Evolutionary conservation across 331 rosid species (phyloP).

Genomic region (Spiraea crenata): DNA sequence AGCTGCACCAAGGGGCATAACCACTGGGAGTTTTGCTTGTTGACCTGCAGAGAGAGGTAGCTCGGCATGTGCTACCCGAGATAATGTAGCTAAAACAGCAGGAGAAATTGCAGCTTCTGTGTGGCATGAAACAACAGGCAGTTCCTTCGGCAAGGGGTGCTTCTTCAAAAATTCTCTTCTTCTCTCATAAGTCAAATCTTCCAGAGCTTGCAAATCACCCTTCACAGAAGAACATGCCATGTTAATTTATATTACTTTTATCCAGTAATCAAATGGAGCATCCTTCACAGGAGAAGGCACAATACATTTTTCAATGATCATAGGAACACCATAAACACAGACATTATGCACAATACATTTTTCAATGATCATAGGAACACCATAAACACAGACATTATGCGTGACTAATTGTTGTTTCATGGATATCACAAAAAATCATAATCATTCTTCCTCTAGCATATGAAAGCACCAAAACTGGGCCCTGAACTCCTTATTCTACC

Average conservation of each 20-base stretch:
- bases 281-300: background rate
- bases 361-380: background rate
- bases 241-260: conserved; percentile 3
- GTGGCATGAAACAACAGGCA: conserved; percentile 75
- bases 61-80: conserved; percentile 92
- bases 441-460: background rate
- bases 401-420: background rate
- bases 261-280: background rate
- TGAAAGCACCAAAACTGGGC: background rate
- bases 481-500: background rate
- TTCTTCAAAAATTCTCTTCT: conserved; percentile 71
- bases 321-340: background rate
- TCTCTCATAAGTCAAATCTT: conserved; percentile 89
- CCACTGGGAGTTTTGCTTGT: conserved; percentile 70
- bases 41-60: conserved; percentile 62
- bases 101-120: conserved; percentile 90
- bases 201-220: conserved; percentile 97
- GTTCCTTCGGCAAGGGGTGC: conserved; percentile 72
- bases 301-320: background rate
- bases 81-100: conserved; percentile 70
- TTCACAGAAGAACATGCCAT: conserved; percentile 33
- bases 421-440: background rate
- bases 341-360: background rate
- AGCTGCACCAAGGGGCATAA: conserved; percentile 90
- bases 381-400: background rate